A percentile compares a stretch with the other conserved stretches of the same genome.
These are phyloP conservation scores for Erythrobasidium hasegawianum DNA, from an alignment of 1,284 basidiomycete genomes.

Conservation along the genomic window DNA sequence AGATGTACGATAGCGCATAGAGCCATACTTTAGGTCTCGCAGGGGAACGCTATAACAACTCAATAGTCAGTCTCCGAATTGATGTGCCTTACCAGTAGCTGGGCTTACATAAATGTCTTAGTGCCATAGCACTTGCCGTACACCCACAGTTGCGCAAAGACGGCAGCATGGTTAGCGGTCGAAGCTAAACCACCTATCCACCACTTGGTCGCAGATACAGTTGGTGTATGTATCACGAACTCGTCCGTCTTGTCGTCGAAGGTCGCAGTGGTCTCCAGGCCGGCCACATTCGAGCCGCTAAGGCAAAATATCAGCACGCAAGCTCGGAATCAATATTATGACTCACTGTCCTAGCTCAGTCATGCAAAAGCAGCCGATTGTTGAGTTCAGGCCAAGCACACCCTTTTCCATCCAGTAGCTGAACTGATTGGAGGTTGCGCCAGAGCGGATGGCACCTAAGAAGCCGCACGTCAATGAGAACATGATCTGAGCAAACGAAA, in stretches of 20 bases:
- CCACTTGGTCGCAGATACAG: constrained; percentile 56
- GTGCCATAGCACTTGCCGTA: constrained; percentile 57
- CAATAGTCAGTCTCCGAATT: too few species aligned
- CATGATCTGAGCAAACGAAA: constrained; percentile 37
- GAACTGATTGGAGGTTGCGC: constrained; percentile 49
- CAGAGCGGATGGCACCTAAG: constrained; percentile 36
- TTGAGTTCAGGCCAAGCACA: constrained; percentile 55
- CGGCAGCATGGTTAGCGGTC: constrained; percentile 58
- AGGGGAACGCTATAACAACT: constrained; percentile 50
- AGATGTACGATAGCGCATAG: constrained; percentile 25
- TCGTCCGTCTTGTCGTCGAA: constrained; percentile 57
- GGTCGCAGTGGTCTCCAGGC: constrained; percentile 58
- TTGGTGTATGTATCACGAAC: constrained; percentile 58
- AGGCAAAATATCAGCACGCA: constrained; percentile 41
- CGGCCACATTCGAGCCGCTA: constrained; percentile 58
- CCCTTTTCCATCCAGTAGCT: constrained; percentile 58
- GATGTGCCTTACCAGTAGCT: too few species aligned
- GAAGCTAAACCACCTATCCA: constrained; percentile 54
- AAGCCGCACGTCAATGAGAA: constrained; percentile 44
- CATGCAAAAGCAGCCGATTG: constrained; percentile 60
- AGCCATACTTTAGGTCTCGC: constrained; percentile 54
- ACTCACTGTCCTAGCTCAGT: constrained; percentile 50
- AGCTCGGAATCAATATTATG: not conserved
- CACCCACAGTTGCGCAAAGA: constrained; percentile 57
- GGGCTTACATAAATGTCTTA: constrained; percentile 55